Evolutionary conservation across 2,329 filamentous ascomycete genomes (phyloP), one percentile per base, ranked within the genome.

Genomic region (Hymenoscyphus fructigenus): DNA sequence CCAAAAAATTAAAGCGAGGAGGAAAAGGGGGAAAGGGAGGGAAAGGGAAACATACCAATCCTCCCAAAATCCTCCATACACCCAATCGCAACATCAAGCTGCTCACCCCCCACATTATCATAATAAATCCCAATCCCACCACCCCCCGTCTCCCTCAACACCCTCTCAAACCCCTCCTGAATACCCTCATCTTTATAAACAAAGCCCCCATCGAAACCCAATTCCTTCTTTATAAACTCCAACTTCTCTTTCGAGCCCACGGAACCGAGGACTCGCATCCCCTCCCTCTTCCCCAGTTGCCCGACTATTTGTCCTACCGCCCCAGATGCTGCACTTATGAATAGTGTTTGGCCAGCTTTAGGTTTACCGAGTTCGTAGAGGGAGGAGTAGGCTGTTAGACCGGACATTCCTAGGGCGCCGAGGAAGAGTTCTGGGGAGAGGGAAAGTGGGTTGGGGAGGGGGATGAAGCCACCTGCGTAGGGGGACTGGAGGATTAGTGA

Each of bases 161-260:
- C 55, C 88, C 89, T 83, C 69, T 81, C 77, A 62, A 93, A 80
- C 0, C 88, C 89, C 26, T 87, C 85, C 1, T 78, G 75, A 0
- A 87, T 82, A 74, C 84, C 84, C 79, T 92, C 89, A 61, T 83
- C 91, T 82, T 91, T 91, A 81, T 93, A 93, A 81, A 92, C 92
- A 79, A 92, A 92, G 17, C 88, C 90, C 26, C 76, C 84, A 75
- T 92, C 88, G 75, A 92, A 92, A 20, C 82, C 82, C 32, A 93
- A 83, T 59, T 89, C 85, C 60, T 88, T 85, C 75, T 90, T 88
- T 75, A 92, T 89, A 78, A 85, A 92, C 4, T 89, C 82, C 60
- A 91, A 80, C 79, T 93, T 92, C 76, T 88, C 85, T 74, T 92
- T 88, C 36, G 85, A 84, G n/a, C 90, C 90, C 7, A 91, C 90